Base-by-base conservation (phyloP, 805 yeast genomes). In the Candida chauliodis region DNA sequence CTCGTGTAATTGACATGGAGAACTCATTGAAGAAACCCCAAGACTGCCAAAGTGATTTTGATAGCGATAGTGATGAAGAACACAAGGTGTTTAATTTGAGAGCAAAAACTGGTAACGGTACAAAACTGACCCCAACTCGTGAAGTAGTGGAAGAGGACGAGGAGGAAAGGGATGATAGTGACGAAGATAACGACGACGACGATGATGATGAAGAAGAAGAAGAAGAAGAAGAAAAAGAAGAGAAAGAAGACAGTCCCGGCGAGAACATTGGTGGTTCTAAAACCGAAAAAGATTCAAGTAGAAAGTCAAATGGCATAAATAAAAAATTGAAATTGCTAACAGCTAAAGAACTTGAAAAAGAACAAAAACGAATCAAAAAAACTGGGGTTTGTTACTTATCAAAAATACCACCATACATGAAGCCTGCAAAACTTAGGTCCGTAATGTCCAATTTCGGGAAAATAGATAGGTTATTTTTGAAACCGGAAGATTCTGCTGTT, bases 361-460 rank as follows among this genome's bases (percentile, higher is more conserved):
- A 75, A 43, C 71, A 75, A 44, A 73, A 73, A 48, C 75, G 74
- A 48, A 71, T 76, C 25, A 77, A 73, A 44, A 80, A 76, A 50
- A 81, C 96, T 0, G 99, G 99, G 4, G 96, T 93, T 2, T 82
- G 95, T n/a, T 93, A 93, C 50, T 60, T 93, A 2, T 89, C 97
- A 0, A 76, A 82, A 35, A 76, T 93, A 8, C 99, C 99, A 0
- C 99, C 99, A 18, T 93, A 84, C 56, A 93, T 93, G 99, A 90
- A 90, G 56, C 98, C 99, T 1, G 78, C 83, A 2, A 93, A 89
- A 56, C 69, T 93, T 62, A 74, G 95, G 51, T 93, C 89, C 36
- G 75, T 93, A 9, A 66, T 93, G 23, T 60, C 80, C 3, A 69
- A 87, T 44, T 93, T 91, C 62, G 99, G 99, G 8, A 79, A 78